Base-by-base conservation (phyloP, 169 alveolate species). In the Amoebophrya sp. region DNA sequence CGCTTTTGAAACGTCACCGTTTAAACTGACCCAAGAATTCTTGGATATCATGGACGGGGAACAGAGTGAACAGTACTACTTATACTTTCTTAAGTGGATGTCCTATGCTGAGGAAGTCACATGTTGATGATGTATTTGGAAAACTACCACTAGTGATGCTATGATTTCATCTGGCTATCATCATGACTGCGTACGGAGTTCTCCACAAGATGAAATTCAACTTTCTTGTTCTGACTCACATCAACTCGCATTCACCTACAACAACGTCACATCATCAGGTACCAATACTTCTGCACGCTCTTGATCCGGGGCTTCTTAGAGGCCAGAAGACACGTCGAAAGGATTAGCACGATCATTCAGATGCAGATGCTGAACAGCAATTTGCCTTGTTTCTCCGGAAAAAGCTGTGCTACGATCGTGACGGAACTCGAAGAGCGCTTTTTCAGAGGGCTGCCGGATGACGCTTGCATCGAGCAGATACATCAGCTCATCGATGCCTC, bases 1-100 rank as follows among this genome's bases (percentile, higher is more conserved):
- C 53, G 96, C 96, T 93, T 97, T 98, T 93, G 99, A 98, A 91
- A 96, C 98, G 89, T 97, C 99, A 26, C 99, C 99, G 0, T 98
- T 98, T 94, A 98, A 98, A 95, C 95, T 98, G 83, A 98, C 99
- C 18, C 95, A 96, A 94, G 99, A 98, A 92, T 97, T 96, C 95
- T 93, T 98, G 91, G 98, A 97, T 76, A 96, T 97, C 34, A 96
- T 98, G 95, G 99, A 97, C n/a, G 99, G 99, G 0, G 98, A 95
- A 90, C 90, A 94, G 40, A 94, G 98, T 3, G 97, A 97, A 40
- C 97, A 96, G 91, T 97, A n/a, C n/a, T n/a, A n/a, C n/a, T n/a
- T n/a, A n/a, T n/a, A n/a, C n/a, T n/a, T n/a, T n/a, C n/a, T n/a
- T n/a, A n/a, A n/a, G n/a, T n/a, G n/a, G n/a, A n/a, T n/a, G n/a